Base-by-base conservation (phyloP, 345 rosid species). In the Balakata baccata region DNA sequence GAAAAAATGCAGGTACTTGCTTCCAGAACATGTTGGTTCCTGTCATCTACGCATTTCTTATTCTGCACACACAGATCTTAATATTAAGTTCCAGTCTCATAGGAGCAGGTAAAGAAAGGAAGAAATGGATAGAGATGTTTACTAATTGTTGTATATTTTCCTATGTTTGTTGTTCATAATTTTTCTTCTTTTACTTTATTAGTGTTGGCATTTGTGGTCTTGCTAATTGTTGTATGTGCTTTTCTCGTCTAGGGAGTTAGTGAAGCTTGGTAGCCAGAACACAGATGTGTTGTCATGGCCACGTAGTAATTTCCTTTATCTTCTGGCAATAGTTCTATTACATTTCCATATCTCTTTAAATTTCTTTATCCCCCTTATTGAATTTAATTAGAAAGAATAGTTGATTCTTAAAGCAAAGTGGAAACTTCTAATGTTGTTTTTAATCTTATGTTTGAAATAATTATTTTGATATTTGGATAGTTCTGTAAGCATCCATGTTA, bases 71-170 rank as follows among this genome's bases (percentile, higher is more conserved):
- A 90, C 93, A 37, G 97, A 95, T 87, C 86, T 92, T 76, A 95
- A 92, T 77, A 95, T 95, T 84, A 95, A 95, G 88, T 95, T 92
- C 84, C 99, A 92, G 82, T 95, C 99, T 80, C 92, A 92, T 80
- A 85, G 99, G 39, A 95, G 99, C 97, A 92, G 98, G 98, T 95
- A 85, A 79, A 47, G 49, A 54, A 41, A 70, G 66, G 59, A 67
- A 64, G 59, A 22, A 22, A 34, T 54, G 10, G 5, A 54, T 11
- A 11, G 38, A 22, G 41, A 70, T 50, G 38, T 57, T 57, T 73
- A 14, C 60, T 72, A 3, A n/a, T 64, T 14, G 39, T 62, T 47
- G 17, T 47, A 45, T 75, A 65, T 45, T 80, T 56, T 39, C 75
- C 46, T 68, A 66, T 61, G 57, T 70, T 69, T 61, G 57, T 70